Percentiles rank a stretch among this genome's conserved stretches.
Evolutionary conservation across 116 monocot genomes (phyloP).

Genomic region (Phalaenopsis hybrid): DNA sequence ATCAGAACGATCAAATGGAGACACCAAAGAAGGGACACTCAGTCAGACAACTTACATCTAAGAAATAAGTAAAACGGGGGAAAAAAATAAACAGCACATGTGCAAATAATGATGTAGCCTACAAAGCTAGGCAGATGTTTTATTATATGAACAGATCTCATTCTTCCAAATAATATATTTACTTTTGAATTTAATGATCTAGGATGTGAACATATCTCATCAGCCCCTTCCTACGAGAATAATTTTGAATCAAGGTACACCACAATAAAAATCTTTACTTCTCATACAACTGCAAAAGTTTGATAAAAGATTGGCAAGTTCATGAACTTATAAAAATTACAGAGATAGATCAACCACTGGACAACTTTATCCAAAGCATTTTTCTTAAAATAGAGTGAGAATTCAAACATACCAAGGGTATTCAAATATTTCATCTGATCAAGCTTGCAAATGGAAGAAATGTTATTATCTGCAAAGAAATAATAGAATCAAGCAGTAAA

Average conservation of each 20-base stretch:
- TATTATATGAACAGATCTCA: too few relatives aligned
- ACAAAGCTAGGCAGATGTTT: background rate
- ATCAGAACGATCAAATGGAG: too few relatives aligned
- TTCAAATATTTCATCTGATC: slow-evolving; percentile 61
- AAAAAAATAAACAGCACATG: background rate
- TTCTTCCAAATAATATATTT: background rate
- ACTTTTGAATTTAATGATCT: background rate
- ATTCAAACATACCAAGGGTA: slow-evolving; percentile 57
- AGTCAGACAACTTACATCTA: too few relatives aligned
- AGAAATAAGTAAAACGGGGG: background rate
- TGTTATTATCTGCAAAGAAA: slow-evolving; percentile 62
- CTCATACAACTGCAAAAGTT: background rate
- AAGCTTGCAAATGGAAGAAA: slow-evolving; percentile 71
- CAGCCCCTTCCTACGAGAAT: background rate
- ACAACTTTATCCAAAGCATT: background rate
- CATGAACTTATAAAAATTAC: background rate
- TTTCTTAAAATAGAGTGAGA: background rate
- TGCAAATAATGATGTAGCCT: background rate
- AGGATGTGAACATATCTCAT: background rate
- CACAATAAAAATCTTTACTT: background rate
- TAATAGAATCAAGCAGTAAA: background rate
- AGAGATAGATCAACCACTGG: background rate
- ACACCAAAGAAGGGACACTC: too few relatives aligned
- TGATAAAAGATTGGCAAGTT: background rate
- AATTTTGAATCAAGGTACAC: background rate